Evolutionary conservation across 2,329 filamentous ascomycete genomes (phyloP).

Genomic region (Leptographium lundbergii): DNA sequence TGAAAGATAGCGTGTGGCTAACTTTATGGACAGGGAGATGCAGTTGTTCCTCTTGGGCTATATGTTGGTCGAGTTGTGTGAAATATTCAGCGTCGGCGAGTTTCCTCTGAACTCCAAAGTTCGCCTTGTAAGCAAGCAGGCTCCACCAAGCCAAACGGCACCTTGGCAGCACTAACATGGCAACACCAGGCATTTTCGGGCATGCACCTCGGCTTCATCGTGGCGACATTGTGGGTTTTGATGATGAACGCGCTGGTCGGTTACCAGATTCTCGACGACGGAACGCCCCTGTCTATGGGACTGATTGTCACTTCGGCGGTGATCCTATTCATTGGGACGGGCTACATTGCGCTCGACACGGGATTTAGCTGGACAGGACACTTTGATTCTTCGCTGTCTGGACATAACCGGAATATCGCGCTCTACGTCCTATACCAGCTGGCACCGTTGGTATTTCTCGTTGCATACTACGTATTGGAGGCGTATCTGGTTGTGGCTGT

Average conservation of each 20-base stretch:
- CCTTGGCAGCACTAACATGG: neutral
- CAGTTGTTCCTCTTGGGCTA: constrained; percentile 84
- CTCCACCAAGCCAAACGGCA: neutral
- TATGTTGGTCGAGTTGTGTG: constrained; percentile 80
- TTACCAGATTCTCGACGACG: constrained; percentile 88
- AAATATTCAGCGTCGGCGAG: constrained; percentile 89
- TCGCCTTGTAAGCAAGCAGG: constrained; percentile 47
- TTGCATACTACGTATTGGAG: constrained; percentile 77
- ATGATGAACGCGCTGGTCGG: constrained; percentile 87
- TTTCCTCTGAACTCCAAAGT: constrained; percentile 64
- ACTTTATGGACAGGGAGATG: constrained; percentile 63
- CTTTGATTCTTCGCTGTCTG: constrained; percentile 49
- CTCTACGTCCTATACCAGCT: constrained; percentile 94
- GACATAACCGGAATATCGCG: constrained; percentile 61
- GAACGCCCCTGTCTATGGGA: constrained; percentile 70
- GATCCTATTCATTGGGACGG: constrained; percentile 73
- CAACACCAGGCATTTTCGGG: constrained; percentile 63
- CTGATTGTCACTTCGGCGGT: constrained; percentile 60
- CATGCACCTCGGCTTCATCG: constrained; percentile 80
- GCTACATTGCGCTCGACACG: constrained; percentile 91
- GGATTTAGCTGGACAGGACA: constrained; percentile 73
- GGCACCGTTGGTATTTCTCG: constrained; percentile 76
- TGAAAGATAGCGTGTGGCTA: neutral
- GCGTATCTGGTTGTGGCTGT: constrained; percentile 71
- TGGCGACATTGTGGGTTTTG: constrained; percentile 79